These are phyloP conservation scores for Candida quercuum DNA, from an alignment of 805 yeast genomes.

Conservation along the genomic window DNA sequence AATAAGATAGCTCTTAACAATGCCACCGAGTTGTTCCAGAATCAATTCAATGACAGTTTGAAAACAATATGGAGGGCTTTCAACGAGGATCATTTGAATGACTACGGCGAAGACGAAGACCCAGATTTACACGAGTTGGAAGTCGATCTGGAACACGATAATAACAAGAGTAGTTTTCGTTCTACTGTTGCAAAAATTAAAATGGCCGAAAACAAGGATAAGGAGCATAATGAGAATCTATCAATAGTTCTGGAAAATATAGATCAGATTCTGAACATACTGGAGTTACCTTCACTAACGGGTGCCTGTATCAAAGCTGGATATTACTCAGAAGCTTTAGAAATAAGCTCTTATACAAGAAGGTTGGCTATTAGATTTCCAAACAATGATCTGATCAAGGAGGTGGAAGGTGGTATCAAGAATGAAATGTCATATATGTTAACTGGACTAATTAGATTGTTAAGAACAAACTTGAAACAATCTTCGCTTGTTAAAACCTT, in stretches of 20 bases:
- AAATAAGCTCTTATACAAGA: constrained; percentile 68
- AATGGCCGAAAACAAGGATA: constrained; percentile 13
- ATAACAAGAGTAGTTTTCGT: constrained; percentile 26
- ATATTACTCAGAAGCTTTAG: constrained; percentile 84
- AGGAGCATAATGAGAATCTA: constrained; percentile 18
- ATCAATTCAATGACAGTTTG: constrained; percentile 26
- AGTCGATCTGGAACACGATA: constrained; percentile 16
- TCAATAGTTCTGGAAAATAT: constrained; percentile 51
- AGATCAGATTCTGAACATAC: constrained; percentile 67
- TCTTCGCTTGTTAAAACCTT: constrained; percentile 75
- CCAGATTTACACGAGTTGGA: constrained; percentile 19
- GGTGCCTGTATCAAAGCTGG: constrained; percentile 83
- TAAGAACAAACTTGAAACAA: constrained; percentile 73
- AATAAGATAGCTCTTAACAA: constrained; percentile 34
- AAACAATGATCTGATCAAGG: constrained; percentile 43
- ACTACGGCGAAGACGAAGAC: constrained; percentile 25
- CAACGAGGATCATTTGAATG: constrained; percentile 24
- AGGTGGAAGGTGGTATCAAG: constrained; percentile 46
- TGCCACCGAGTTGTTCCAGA: constrained; percentile 26
- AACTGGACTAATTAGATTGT: constrained; percentile 57
- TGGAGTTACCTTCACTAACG: constrained; percentile 80
- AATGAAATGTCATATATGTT: constrained; percentile 62
- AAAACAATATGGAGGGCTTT: constrained; percentile 26
- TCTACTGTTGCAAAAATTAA: constrained; percentile 18
- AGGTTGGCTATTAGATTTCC: constrained; percentile 69